These are phyloP conservation scores for Quambalaria eucalypti DNA, from an alignment of 1,284 basidiomycete genomes.

Conservation along the genomic window DNA sequence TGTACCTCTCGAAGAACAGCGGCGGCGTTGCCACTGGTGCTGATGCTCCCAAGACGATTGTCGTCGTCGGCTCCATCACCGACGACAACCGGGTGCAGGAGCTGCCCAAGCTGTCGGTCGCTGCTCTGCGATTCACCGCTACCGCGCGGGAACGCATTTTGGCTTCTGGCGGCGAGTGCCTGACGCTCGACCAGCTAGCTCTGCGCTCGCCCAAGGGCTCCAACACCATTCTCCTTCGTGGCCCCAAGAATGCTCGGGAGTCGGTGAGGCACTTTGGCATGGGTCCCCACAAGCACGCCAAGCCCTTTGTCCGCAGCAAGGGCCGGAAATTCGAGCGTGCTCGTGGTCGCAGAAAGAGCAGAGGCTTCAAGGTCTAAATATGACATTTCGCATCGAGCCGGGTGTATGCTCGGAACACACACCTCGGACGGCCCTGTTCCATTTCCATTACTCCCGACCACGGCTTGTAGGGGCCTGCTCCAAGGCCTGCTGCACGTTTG, in stretches of 20 bases:
- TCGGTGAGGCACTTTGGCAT: slow-evolving; percentile 85
- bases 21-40: slow-evolving; percentile 35
- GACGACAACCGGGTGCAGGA: slow-evolving; percentile 84
- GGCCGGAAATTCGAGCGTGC: slow-evolving; percentile 73
- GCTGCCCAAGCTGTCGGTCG: slow-evolving; percentile 84
- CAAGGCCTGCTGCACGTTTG: no score
- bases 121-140: slow-evolving; percentile 88
- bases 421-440: no score
- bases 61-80: slow-evolving; percentile 83
- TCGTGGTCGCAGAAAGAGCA: slow-evolving; percentile 50
- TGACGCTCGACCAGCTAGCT: slow-evolving; percentile 96
- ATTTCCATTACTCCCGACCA: no score
- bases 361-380: slow-evolving; percentile 49
- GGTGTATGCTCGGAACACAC: no score
- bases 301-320: slow-evolving; percentile 85
- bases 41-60: slow-evolving; percentile 56
- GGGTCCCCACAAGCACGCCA: slow-evolving; percentile 59
- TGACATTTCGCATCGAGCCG: no score
- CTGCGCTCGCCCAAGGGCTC: slow-evolving; percentile 84
- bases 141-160: slow-evolving; percentile 88
- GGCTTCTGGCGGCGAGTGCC: slow-evolving; percentile 84
- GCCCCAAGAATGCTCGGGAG: slow-evolving; percentile 85
- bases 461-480: no score
- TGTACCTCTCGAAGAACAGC: slow-evolving; percentile 44
- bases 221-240: slow-evolving; percentile 86